Conservation (phyloP, 2,329 filamentous ascomycete genomes). For the Scolecobasidium constrictum region DNA sequence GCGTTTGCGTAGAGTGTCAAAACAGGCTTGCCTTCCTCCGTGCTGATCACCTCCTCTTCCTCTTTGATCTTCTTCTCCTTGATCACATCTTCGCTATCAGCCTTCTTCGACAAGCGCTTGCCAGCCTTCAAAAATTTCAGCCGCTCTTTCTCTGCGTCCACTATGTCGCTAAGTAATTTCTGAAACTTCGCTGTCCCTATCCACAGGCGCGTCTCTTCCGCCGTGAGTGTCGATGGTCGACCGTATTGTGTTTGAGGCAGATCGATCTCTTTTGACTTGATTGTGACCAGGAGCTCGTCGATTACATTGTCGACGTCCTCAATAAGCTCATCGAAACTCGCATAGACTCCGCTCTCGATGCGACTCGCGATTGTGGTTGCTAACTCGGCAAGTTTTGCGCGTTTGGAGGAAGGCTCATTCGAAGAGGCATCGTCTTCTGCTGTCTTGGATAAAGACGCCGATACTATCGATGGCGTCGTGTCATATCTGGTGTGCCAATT, state of each 20-base stretch:
- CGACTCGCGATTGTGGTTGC: constrained; percentile 25
- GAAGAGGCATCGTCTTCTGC: constrained; percentile 20
- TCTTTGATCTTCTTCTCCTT: background rate
- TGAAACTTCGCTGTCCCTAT: constrained; percentile 3
- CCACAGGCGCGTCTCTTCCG: constrained; percentile 6
- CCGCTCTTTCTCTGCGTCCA: constrained; percentile 6
- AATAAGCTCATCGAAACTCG: constrained; percentile 29
- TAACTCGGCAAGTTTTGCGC: constrained; percentile 29
- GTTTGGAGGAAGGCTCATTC: constrained; percentile 33
- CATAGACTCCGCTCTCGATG: constrained; percentile 27
- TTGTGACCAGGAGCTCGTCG: constrained; percentile 2
- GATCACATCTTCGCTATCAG: constrained; percentile 4
- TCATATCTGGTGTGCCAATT: constrained; percentile 24
- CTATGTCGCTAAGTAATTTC: constrained; percentile 6
- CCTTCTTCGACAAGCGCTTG: background rate
- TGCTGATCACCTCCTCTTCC: constrained; percentile 17
- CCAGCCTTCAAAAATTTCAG: background rate
- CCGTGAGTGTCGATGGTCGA: background rate
- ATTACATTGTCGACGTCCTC: constrained; percentile 12
- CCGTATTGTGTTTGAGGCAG: constrained; percentile 3
- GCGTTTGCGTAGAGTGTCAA: constrained; percentile 70
- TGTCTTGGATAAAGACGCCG: constrained; percentile 18
- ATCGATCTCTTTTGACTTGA: constrained; percentile 4
- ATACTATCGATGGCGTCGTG: constrained; percentile 32
- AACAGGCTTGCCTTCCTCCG: constrained; percentile 44